Evolutionary conservation across 805 yeast species (phyloP), one percentile per base, ranked within the genome.

Genomic region (Allodekkera sacchari): DNA sequence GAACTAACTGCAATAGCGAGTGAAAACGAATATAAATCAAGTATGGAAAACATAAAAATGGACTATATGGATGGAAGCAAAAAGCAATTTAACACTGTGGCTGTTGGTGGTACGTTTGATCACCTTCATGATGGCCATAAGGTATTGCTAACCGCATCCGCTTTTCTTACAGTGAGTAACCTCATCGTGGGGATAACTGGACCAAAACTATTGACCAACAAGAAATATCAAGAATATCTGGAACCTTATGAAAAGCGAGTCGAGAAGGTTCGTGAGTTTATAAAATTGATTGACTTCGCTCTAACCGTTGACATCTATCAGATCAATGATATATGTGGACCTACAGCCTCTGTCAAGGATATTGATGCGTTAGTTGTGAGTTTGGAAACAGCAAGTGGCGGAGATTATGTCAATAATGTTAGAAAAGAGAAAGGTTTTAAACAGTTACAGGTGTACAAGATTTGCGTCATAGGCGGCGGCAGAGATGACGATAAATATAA

Each of bases 61-160:
- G n/a, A n/a, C n/a, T n/a, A n/a, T n/a, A n/a, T n/a, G 8, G n/a
- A 26, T 4, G 32, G 18, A 13, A 10, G 7, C 8, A 30, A 30
- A 16, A 15, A 18, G 10, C 15, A 30, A 25, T 30, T 18, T 12
- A 14, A 25, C 18, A 37, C 42, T 3, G 47, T 44, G 10, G 89
- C 95, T 0, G 77, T 89, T 2, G 98, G 98, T 1, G 99, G 99
- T 1, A 92, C 98, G 0, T 92, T 92, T 59, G 99, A 92, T 50
- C 97, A 92, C 57, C 50, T 92, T 22, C 99, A 92, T 46, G 94
- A 82, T 49, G 99, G 97, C 0, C 99, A 92, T 57, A 84, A 83
- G 53, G 79, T 92, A 18, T 61, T 92, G 18, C 63, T 92, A 7
- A 77, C 92, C 0, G 63, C 83, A 37, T 66, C 94, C 0, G 73